phyloP scores from a whole-genome alignment of 192 early-diverging fungal genomes.

The Bifiguratus adelaidae region DNA sequence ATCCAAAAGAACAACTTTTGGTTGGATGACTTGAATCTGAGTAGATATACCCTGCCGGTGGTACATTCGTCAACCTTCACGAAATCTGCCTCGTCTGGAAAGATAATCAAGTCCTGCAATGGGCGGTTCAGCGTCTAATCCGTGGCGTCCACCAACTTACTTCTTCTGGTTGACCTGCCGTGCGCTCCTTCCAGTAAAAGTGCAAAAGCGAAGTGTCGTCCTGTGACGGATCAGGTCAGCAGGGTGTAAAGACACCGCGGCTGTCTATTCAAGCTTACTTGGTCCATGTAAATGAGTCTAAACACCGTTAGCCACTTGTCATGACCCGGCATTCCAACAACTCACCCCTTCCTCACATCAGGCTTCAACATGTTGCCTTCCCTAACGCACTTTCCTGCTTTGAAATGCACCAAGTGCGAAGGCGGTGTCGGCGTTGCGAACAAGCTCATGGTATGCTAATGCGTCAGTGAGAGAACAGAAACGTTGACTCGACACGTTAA shows the following conservation, averaged over 20 bases:
- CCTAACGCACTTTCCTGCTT: conserved; percentile 57
- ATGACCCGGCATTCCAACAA: conserved; percentile 6
- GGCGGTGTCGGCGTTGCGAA: conserved; percentile 12
- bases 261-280: conserved; percentile 10
- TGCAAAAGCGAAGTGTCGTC: conserved; percentile 65
- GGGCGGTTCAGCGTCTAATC: conserved; percentile 3
- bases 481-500: too few relatives aligned
- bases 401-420: conserved; percentile 44
- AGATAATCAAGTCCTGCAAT: conserved; percentile 67
- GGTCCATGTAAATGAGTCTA: conserved; percentile 51
- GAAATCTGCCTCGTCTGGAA: conserved; percentile 68
- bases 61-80: conserved; percentile 32
- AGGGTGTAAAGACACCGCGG: not conserved
- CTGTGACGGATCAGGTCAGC: conserved; percentile 12
- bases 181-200: conserved; percentile 73
- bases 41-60: conserved; percentile 66
- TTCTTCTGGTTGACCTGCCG: conserved; percentile 33
- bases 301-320: not conserved
- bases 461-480: not conserved
- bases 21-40: conserved; percentile 72
- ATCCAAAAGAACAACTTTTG: conserved; percentile 81
- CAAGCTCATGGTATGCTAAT: conserved; percentile 14
- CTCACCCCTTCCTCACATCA: conserved; percentile 62
- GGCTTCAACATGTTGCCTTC: conserved; percentile 59
- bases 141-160: not conserved